phyloP scores from a whole-genome alignment of 768 basidiomycete genomes.

The Flagelloscypha sp. region DNA sequence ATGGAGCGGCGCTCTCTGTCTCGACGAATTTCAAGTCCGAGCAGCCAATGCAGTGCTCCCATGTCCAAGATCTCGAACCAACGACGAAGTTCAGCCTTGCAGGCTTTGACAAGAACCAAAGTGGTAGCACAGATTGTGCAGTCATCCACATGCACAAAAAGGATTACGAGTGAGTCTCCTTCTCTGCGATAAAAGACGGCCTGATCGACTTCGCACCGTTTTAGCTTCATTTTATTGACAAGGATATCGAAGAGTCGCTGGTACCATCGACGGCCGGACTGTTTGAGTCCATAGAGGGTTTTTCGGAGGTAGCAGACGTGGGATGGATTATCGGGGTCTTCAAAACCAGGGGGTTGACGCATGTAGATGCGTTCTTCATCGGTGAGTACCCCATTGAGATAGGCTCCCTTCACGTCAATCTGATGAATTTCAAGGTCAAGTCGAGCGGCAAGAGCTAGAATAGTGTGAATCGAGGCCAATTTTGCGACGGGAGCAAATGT shows the following conservation, averaged over 20 bases:
- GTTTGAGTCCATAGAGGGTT: conserved; percentile 18
- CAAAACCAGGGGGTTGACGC: conserved; percentile 24
- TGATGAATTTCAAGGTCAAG: conserved; percentile 20
- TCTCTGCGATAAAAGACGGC: conserved; percentile 17
- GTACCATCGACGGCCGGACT: conserved; percentile 16
- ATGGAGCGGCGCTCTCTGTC: conserved; percentile 13
- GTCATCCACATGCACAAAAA: conserved; percentile 32
- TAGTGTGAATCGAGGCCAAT: conserved; percentile 16
- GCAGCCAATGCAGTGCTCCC: conserved; percentile 19
- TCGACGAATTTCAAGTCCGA: conserved; percentile 23
- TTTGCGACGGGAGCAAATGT: conserved; percentile 20
- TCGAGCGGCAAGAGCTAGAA: conserved; percentile 21
- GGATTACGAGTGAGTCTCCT: too few species aligned
- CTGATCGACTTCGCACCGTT: conserved; percentile 10
- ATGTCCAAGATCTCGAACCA: conserved; percentile 23
- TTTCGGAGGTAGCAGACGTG: conserved; percentile 15
- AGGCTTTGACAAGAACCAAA: conserved; percentile 6
- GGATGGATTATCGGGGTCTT: background rate
- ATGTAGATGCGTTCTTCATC: conserved; percentile 24
- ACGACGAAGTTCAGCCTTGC: conserved; percentile 15
- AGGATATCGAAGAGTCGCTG: conserved; percentile 4
- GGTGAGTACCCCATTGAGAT: conserved; percentile 16
- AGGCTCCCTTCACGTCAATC: conserved; percentile 24
- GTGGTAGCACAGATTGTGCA: conserved; percentile 18
- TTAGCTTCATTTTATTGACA: conserved; percentile 5